Conservation (phyloP, 2,329 filamentous ascomycete species). For the Penicillium oxalicum region DNA sequence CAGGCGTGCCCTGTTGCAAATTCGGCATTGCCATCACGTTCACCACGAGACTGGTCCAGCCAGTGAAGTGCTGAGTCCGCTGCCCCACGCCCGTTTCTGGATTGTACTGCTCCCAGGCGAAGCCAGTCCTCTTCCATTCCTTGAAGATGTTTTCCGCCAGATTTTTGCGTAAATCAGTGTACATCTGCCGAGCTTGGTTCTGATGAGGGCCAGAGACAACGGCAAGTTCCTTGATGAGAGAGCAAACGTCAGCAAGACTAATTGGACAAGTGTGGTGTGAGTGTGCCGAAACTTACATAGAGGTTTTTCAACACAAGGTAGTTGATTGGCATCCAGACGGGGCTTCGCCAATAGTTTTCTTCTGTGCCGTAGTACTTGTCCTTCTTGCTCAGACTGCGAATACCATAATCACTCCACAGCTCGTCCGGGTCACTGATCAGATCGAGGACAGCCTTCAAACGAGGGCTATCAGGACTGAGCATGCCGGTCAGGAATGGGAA, state of each 20-base stretch:
- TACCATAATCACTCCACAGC: constrained; percentile 84
- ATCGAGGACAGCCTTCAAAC: constrained; percentile 68
- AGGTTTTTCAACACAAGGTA: constrained; percentile 78
- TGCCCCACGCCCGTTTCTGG: constrained; percentile 90
- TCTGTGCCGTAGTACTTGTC: constrained; percentile 79
- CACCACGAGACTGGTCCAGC: constrained; percentile 97
- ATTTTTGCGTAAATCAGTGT: constrained; percentile 71
- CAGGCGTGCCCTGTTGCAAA: constrained; percentile 34
- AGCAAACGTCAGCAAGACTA: constrained; percentile 11
- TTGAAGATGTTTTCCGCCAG: constrained; percentile 83
- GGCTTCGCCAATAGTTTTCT: constrained; percentile 96
- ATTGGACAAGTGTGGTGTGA: neutral
- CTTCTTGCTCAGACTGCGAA: constrained; percentile 79
- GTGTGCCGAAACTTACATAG: constrained; percentile 54
- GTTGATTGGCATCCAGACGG: constrained; percentile 95
- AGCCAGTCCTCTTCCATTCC: constrained; percentile 84
- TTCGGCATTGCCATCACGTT: constrained; percentile 97
- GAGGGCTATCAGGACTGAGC: constrained; percentile 64
- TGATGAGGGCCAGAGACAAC: constrained; percentile 61
- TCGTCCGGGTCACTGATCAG: constrained; percentile 75
- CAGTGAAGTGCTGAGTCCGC: constrained; percentile 94
- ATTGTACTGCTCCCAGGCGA: constrained; percentile 98
- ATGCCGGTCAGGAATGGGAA: constrained; percentile 88
- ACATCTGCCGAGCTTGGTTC: constrained; percentile 63
- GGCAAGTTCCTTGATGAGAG: constrained; percentile 53